Percentiles rank a stretch among this genome's conserved stretches.
Conservation (phyloP, 768 basidiomycete genomes). For the Fomitopsis pulvina region DNA sequence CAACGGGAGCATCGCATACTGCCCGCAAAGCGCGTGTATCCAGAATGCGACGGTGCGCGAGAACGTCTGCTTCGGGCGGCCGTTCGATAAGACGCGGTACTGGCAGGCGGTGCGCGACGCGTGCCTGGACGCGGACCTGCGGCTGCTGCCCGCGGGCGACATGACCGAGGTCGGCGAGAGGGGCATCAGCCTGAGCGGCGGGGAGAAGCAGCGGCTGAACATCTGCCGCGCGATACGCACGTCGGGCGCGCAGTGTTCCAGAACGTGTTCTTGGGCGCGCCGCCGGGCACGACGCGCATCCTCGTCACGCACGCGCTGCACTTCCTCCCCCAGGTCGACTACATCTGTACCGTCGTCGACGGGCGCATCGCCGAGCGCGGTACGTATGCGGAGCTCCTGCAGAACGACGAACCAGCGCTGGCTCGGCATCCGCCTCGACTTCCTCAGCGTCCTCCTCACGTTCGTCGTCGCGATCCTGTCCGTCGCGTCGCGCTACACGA, state of each 20-base stretch:
- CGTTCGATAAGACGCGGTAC: slow-evolving; percentile 75
- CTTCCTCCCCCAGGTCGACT: slow-evolving; percentile 83
- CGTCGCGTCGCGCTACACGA: slow-evolving; percentile 63
- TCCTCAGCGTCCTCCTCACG: slow-evolving; percentile 65
- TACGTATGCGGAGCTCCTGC: slow-evolving; percentile 68
- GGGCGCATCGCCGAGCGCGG: slow-evolving; percentile 78
- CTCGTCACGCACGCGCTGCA: slow-evolving; percentile 91
- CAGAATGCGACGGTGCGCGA: slow-evolving; percentile 87
- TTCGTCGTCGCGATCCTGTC: slow-evolving; percentile 77
- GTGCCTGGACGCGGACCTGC: slow-evolving; percentile 50
- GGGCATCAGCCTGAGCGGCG: slow-evolving; percentile 85
- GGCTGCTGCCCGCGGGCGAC: slow-evolving; percentile 43
- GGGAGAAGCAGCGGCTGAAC: slow-evolving; percentile 74
- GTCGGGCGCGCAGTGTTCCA: slow-evolving; percentile 86
- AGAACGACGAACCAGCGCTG: slow-evolving; percentile 74
- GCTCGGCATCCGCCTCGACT: slow-evolving; percentile 89
- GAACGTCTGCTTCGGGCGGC: slow-evolving; percentile 83
- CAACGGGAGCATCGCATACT: slow-evolving; percentile 75
- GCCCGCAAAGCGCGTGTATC: slow-evolving; percentile 88
- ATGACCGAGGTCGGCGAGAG: slow-evolving; percentile 56
- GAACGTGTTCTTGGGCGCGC: slow-evolving; percentile 64
- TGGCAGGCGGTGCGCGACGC: slow-evolving; percentile 76
- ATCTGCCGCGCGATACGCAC: slow-evolving; percentile 87
- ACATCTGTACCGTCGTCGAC: slow-evolving; percentile 72
- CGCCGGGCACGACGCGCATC: slow-evolving; percentile 69